phyloP scores from a whole-genome alignment of 345 rosid species.

The Dovyalis caffra region DNA sequence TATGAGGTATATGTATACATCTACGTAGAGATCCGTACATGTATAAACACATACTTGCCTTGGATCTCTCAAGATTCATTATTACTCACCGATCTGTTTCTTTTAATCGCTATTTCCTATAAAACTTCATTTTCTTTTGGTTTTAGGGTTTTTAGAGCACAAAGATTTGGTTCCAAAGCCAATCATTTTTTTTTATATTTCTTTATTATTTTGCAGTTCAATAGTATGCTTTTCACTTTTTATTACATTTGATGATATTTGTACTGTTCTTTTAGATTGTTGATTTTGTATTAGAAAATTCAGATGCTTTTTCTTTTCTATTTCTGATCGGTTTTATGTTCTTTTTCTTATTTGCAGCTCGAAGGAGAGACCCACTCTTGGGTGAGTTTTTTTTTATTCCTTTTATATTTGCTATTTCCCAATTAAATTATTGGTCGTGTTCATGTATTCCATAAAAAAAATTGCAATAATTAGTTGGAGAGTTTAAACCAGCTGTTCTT shows the following conservation, averaged over 20 bases:
- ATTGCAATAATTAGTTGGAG: neutral
- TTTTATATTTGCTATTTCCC: neutral
- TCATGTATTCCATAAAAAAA: neutral
- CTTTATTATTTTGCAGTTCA: neutral
- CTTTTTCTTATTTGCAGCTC: conserved; percentile 20
- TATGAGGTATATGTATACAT: conserved; percentile 25
- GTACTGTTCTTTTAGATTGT: neutral
- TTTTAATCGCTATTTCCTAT: neutral
- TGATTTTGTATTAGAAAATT: neutral
- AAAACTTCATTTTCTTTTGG: neutral
- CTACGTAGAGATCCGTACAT: too few relatives aligned
- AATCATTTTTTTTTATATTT: too few relatives aligned
- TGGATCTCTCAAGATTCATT: neutral
- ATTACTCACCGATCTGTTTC: neutral
- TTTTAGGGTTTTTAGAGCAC: neutral
- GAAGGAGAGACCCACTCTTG: conserved; percentile 42
- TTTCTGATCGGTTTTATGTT: neutral
- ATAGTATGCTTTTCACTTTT: neutral
- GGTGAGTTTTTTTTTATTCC: conserved; percentile 8
- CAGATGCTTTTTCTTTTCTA: neutral
- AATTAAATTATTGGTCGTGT: neutral
- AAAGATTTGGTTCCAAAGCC: too few relatives aligned
- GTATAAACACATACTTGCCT: neutral
- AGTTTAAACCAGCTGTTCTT: too few relatives aligned
- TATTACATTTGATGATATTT: neutral